Conservation (phyloP, 2,329 filamentous ascomycete genomes). For the Penicillium sp. region DNA sequence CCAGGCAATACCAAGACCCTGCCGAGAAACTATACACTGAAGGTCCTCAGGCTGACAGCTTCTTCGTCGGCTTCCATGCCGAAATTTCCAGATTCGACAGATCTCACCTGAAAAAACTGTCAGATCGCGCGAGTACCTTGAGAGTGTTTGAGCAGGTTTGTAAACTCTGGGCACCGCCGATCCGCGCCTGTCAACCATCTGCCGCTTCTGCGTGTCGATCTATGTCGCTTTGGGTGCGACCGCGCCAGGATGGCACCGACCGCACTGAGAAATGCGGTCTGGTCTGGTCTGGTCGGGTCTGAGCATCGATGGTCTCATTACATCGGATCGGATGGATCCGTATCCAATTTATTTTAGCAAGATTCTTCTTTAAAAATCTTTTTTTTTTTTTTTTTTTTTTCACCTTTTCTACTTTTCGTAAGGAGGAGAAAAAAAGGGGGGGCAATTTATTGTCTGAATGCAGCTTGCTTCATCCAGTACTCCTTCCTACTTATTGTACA, state of each 20-base stretch:
- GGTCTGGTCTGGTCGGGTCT: not conserved
- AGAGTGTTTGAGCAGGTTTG: constrained; percentile 37
- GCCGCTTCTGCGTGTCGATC: constrained; percentile 15
- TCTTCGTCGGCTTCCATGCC: not conserved
- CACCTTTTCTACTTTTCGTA: no score
- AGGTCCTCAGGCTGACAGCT: constrained; percentile 1
- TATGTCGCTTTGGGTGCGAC: constrained; percentile 9
- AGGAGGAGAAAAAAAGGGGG: not conserved
- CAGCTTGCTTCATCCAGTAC: not conserved
- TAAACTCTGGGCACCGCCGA: constrained; percentile 6
- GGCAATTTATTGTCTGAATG: not conserved
- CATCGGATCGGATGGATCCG: not conserved
- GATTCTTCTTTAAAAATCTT: not conserved
- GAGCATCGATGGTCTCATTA: not conserved
- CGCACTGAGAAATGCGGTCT: constrained; percentile 8
- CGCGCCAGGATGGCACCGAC: constrained; percentile 6
- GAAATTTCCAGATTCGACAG: not conserved
- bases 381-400: not conserved
- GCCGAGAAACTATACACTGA: constrained; percentile 3
- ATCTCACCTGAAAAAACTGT: not conserved
- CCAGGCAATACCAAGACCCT: not conserved
- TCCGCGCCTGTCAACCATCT: constrained; percentile 23
- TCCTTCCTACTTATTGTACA: constrained; percentile 1
- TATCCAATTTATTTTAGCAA: no score
- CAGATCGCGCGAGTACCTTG: constrained; percentile 26